These are phyloP conservation scores for Mimosa pudica DNA, from an alignment of 306 rosid species.

Conservation along the genomic window DNA sequence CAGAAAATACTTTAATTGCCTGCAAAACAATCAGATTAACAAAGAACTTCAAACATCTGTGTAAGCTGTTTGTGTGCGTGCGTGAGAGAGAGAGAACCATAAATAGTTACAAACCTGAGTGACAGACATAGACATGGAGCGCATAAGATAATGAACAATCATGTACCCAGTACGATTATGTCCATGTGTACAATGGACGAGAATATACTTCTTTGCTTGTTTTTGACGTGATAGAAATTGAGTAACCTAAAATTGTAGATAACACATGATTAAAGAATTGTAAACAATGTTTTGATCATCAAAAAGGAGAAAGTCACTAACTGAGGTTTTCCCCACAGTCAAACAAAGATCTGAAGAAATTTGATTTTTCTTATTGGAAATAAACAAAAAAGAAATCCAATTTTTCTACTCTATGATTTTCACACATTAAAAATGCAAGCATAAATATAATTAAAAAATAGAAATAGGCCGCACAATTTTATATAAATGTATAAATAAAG, in stretches of 20 bases:
- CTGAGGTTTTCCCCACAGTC: neutral
- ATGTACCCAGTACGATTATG: slow-evolving; percentile 86
- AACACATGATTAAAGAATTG: neutral
- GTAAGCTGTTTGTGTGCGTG: neutral
- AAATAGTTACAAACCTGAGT: slow-evolving; percentile 50
- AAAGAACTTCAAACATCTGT: slow-evolving; percentile 15
- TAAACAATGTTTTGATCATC: neutral
- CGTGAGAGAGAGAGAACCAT: neutral
- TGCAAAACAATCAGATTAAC: slow-evolving; percentile 37
- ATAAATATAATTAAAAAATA: neutral
- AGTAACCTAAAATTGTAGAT: slow-evolving; percentile 46
- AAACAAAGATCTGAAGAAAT: neutral
- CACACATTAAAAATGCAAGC: neutral
- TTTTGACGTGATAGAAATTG: slow-evolving; percentile 68
- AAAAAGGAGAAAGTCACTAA: slow-evolving; percentile 9
- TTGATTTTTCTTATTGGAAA: neutral
- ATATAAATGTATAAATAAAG: neutral
- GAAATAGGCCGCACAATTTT: neutral
- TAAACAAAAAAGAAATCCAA: neutral
- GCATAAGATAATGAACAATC: slow-evolving; percentile 71
- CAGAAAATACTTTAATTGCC: slow-evolving; percentile 64
- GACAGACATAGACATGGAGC: slow-evolving; percentile 50
- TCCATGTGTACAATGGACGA: slow-evolving; percentile 80
- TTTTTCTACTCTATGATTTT: neutral
- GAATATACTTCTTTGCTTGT: slow-evolving; percentile 67